Base-by-base conservation (phyloP, 192 early-diverging fungal species). In the Entomortierella beljakovae region DNA sequence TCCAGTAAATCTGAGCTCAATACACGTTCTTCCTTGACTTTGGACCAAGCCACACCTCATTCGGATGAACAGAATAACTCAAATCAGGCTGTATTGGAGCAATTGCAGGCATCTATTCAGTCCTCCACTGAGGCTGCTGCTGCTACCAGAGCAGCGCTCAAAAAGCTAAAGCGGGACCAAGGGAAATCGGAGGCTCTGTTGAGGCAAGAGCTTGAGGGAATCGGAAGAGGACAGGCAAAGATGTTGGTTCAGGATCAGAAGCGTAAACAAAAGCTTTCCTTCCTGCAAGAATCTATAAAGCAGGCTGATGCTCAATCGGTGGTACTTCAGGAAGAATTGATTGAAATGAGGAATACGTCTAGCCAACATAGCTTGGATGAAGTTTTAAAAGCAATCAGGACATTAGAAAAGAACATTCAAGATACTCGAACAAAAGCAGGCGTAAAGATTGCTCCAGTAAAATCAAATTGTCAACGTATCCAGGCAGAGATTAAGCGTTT, bases 201-300 rank as follows among this genome's bases (percentile, higher is more conserved):
- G 35, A 40, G 66, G 22, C 75, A 79, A 51, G 75, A 79, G 13
- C 50, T 79, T 2, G 75, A 79, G 43, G 75, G 75, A 0, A 79
- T 79, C n/a, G 75, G 75, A 22, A 67, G 67, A 9, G 75, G 66
- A 1, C 75, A 79, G 20, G 66, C 75, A 35, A 79, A 79, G 40
- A 56, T 62, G 6, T 20, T 64, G 29, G 28, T 70, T n/a, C 75
- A 79, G 68, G 75, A 79, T 59, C 75, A 79, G 50, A 79, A 79
- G 38, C 60, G 75, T 15, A 61, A 68, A 35, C 75, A 79, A 51
- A 79, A 79, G 31, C 35, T 79, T 15, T 79, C 75, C 2, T 79
- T 79, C 35, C 29, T 79, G 23, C 75, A 79, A 32, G 75, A 79
- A n/a, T 79, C 75, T 15, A 79, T 79, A 31, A 79, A 79, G 49